phyloP scores from a whole-genome alignment of 371 early-diverging fungal species.

The Circinella minor region DNA sequence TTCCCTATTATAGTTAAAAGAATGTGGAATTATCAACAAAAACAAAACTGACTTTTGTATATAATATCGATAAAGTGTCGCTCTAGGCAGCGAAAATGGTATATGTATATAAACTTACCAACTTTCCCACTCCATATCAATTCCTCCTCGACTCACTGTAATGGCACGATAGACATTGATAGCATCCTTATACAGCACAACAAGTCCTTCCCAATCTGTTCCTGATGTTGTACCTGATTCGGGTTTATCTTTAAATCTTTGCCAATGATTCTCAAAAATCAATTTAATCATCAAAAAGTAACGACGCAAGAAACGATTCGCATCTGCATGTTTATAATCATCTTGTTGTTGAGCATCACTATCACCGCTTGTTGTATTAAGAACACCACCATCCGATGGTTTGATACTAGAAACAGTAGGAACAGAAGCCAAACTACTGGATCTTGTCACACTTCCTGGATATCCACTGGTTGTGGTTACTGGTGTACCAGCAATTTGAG shows the following conservation, averaged over 20 bases:
- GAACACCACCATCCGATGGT: conserved; percentile 6
- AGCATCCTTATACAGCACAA: conserved; percentile 60
- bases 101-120: conserved; percentile 45
- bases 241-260: conserved; percentile 22
- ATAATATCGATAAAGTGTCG: too few relatives aligned
- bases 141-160: conserved; percentile 55
- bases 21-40: not conserved
- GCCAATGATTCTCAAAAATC: conserved; percentile 49
- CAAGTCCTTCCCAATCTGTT: conserved; percentile 58
- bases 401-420: conserved; percentile 9
- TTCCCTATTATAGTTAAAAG: conserved; percentile 35
- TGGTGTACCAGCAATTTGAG: conserved; percentile 19
- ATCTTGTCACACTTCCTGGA: conserved; percentile 30
- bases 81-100: not conserved
- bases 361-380: too few relatives aligned
- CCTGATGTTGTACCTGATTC: conserved; percentile 8
- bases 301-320: conserved; percentile 63
- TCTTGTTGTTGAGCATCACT: not conserved
- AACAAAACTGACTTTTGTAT: not conserved
- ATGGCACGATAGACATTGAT: conserved; percentile 67
- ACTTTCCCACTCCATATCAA: conserved; percentile 66
- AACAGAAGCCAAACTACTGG: conserved; percentile 43
- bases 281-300: conserved; percentile 62
- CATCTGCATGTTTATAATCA: conserved; percentile 44
- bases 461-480: not conserved